These are phyloP conservation scores for Irpex sp. DNA, from an alignment of 1,284 basidiomycete genomes.

Conservation along the genomic window DNA sequence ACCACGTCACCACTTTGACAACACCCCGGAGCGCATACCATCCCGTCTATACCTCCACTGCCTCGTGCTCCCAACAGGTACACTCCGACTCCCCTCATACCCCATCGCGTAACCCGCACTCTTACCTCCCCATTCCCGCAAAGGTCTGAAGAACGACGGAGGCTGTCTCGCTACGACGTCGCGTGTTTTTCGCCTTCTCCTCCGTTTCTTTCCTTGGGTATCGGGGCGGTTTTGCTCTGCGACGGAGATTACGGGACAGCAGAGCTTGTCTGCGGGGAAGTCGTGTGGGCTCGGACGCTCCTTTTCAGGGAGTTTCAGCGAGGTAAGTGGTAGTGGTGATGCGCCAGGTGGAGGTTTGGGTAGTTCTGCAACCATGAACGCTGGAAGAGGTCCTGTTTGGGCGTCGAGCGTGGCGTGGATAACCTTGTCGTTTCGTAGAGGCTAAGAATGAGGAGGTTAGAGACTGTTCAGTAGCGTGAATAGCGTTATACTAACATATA, in stretches of 20 bases:
- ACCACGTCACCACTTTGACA: neutral
- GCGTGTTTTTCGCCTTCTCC: slow-evolving; percentile 8
- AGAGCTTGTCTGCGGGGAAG: slow-evolving; percentile 10
- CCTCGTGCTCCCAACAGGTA: slow-evolving; percentile 11
- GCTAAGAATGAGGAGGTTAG: slow-evolving; percentile 3
- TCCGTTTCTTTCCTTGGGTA: slow-evolving; percentile 5
- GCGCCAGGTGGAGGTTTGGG: slow-evolving; percentile 9
- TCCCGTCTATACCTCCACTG: slow-evolving; percentile 24
- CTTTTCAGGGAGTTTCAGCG: slow-evolving; percentile 6
- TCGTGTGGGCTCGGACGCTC: slow-evolving; percentile 19
- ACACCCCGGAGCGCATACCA: slow-evolving; percentile 16
- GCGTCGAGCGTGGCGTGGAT: slow-evolving; percentile 4
- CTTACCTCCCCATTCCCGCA: slow-evolving; percentile 24
- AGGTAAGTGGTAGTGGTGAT: slow-evolving; percentile 4
- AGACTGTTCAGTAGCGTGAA: no score
- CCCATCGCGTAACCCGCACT: slow-evolving; percentile 29
- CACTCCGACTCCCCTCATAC: slow-evolving; percentile 27
- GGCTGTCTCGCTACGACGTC: slow-evolving; percentile 12
- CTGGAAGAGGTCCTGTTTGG: slow-evolving; percentile 1
- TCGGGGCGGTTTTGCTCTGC: neutral
- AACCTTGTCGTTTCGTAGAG: slow-evolving; percentile 9
- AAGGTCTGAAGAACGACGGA: slow-evolving; percentile 27
- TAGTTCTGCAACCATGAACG: slow-evolving; percentile 17
- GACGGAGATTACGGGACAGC: slow-evolving; percentile 14
- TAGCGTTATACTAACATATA: no score